Conservation (phyloP, 805 yeast species). For the Ogataea polymorpha region DNA sequence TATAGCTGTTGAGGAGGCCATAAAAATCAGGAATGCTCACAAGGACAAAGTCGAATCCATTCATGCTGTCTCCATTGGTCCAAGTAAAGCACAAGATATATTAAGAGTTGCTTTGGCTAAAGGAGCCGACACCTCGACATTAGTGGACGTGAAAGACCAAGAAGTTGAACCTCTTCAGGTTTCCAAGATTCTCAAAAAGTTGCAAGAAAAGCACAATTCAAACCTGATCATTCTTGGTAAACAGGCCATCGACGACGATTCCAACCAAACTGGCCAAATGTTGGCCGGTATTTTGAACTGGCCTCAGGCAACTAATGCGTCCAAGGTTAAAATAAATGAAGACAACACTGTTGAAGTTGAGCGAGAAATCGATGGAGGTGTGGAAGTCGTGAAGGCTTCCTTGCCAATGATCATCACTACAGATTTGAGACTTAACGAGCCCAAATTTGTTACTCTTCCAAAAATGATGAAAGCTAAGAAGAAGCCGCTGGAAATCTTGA, state of each 20-base stretch:
- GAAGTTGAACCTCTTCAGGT: conserved; percentile 81
- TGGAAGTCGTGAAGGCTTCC: conserved; percentile 71
- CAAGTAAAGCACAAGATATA: conserved; percentile 81
- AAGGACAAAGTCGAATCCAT: conserved; percentile 70
- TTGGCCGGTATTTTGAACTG: conserved; percentile 88
- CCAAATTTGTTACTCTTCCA: conserved; percentile 93
- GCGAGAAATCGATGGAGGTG: conserved; percentile 95
- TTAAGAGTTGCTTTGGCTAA: conserved; percentile 89
- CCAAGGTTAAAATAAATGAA: conserved; percentile 64
- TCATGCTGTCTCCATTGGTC: conserved; percentile 91
- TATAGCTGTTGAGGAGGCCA: conserved; percentile 94
- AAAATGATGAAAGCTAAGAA: conserved; percentile 98
- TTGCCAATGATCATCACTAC: conserved; percentile 88
- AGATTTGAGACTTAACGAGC: conserved; percentile 90
- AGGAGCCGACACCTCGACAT: conserved; percentile 85
- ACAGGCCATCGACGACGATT: conserved; percentile 95
- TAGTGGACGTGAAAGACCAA: conserved; percentile 71
- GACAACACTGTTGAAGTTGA: conserved; percentile 70
- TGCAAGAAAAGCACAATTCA: conserved; percentile 65
- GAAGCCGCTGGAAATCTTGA: conserved; percentile 75
- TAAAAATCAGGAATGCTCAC: conserved; percentile 66
- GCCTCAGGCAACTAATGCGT: conserved; percentile 97
- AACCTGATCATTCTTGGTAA: conserved; percentile 90
- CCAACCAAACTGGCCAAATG: conserved; percentile 95
- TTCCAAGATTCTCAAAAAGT: conserved; percentile 76